Base-by-base conservation (phyloP, 345 rosid species). In the Eucalyptus microcorys region DNA sequence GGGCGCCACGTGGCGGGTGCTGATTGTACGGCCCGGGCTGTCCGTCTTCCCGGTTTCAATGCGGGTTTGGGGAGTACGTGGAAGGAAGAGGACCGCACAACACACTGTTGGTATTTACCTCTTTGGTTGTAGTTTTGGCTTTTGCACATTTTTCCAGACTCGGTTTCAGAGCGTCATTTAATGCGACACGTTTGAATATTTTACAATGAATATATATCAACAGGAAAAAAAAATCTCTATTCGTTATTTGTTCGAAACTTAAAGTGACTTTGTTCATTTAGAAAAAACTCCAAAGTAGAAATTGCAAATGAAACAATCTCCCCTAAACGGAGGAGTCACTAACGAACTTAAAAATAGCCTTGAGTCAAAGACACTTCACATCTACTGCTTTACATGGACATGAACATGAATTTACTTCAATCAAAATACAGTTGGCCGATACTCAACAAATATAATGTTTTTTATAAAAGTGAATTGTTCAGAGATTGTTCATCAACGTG, bases 401-500 rank as follows among this genome's bases (percentile, higher is more conserved):
- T 2, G 3, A 15, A 49, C 19, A 49, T 49, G 52, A 49, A 7
- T 49, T 49, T 14, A 49, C 52, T 49, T 49, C 3, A 49, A 0
- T 49, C 7, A 49, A 15, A 49, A 49, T 49, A 7, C 7, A 15
- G 1, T 3, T 15, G 2, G 52, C 17, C 16, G 0, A 49, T 49
- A 15, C 52, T 49, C 19, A 15, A 49, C 52, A 49, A 49, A 15
- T 6, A 1, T 15, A 49, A 49, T 49, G 3, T 49, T 14, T 49
- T 5, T 49, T 49, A 49, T 49, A 49, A 49, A 49, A 49, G 52
- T 49, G 52, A 49, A 49, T 15, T 49, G 52, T 49, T 49, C 19
- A 49, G 0, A 49, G 3, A 15, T 49, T 7, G 3, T 49, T 2
- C 52, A 2, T 5, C 15, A 49, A 49, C 7, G 52, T 15, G 7